Percentiles rank a stretch among this genome's conserved stretches.
These are phyloP conservation scores for Mycena alexandri DNA, from an alignment of 768 basidiomycete species.

Conservation along the genomic window DNA sequence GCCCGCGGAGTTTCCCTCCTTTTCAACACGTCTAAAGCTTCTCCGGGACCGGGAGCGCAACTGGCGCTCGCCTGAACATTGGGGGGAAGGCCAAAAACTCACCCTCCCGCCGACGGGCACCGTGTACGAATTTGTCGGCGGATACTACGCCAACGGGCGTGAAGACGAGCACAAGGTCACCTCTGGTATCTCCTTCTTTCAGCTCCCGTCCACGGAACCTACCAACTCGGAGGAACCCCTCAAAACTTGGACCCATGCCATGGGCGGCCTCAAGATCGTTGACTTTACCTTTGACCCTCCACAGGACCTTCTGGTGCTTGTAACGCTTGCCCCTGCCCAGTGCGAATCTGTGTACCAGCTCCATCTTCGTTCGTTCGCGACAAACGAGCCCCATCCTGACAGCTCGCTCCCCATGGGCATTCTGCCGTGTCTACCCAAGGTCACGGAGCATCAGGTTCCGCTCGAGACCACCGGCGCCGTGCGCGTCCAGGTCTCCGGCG, in stretches of 20 bases:
- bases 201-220: constrained; percentile 59
- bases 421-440: constrained; percentile 55
- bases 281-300: constrained; percentile 72
- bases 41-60: constrained; percentile 58
- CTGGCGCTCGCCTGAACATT: constrained; percentile 62
- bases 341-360: constrained; percentile 61
- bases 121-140: constrained; percentile 65
- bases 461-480: constrained; percentile 56
- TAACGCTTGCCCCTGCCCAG: constrained; percentile 57
- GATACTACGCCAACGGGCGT: constrained; percentile 63
- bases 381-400: constrained; percentile 63
- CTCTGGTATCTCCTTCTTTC: constrained; percentile 62
- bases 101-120: constrained; percentile 59
- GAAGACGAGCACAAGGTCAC: constrained; percentile 58
- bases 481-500: constrained; percentile 60
- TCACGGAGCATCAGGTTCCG: constrained; percentile 40
- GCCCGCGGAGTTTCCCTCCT: constrained; percentile 46
- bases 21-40: constrained; percentile 54
- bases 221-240: constrained; percentile 41
- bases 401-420: constrained; percentile 51
- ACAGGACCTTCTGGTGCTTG: constrained; percentile 66
- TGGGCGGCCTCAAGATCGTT: constrained; percentile 57
- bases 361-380: constrained; percentile 63
- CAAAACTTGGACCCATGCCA: constrained; percentile 58
- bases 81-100: constrained; percentile 48